phyloP scores from a whole-genome alignment of 257 asterid species.

The Petunia secreta region DNA sequence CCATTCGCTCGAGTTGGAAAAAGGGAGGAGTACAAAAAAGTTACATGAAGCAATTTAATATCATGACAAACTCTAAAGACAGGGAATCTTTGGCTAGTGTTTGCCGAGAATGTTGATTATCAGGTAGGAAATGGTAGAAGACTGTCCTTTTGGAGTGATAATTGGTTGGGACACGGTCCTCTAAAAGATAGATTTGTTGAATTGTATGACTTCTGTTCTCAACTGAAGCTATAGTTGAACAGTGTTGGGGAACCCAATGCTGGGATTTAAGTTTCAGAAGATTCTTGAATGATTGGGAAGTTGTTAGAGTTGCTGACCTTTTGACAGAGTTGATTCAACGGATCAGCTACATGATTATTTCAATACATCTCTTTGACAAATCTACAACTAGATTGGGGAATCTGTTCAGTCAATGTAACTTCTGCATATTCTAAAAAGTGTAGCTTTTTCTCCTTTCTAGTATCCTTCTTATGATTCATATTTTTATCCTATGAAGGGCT shows the following conservation, averaged over 20 bases:
- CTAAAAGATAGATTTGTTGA: too few species aligned
- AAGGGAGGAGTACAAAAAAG: background rate
- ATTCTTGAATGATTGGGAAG: too few species aligned
- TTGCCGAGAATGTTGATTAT: too few species aligned
- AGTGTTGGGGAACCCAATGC: too few species aligned
- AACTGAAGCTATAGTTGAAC: too few species aligned
- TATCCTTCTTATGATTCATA: slow-evolving; percentile 1
- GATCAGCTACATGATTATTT: slow-evolving; percentile 3
- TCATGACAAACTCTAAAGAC: background rate
- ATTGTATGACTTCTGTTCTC: too few species aligned
- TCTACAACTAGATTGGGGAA: background rate
- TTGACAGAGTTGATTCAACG: background rate
- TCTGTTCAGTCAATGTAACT: slow-evolving; percentile 11
- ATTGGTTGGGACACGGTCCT: too few species aligned
- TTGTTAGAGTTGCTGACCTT: too few species aligned
- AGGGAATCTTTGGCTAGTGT: too few species aligned
- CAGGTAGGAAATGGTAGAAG: too few species aligned
- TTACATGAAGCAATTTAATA: slow-evolving; percentile 13
- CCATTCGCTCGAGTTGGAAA: background rate
- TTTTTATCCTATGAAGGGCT: background rate
- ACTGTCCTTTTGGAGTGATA: too few species aligned
- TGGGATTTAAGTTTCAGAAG: too few species aligned
- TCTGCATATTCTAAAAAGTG: slow-evolving; percentile 2
- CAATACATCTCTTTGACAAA: background rate
- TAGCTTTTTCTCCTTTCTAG: background rate